Conservation (phyloP, 2,329 filamentous ascomycete genomes). For the Chaetomium sp. region DNA sequence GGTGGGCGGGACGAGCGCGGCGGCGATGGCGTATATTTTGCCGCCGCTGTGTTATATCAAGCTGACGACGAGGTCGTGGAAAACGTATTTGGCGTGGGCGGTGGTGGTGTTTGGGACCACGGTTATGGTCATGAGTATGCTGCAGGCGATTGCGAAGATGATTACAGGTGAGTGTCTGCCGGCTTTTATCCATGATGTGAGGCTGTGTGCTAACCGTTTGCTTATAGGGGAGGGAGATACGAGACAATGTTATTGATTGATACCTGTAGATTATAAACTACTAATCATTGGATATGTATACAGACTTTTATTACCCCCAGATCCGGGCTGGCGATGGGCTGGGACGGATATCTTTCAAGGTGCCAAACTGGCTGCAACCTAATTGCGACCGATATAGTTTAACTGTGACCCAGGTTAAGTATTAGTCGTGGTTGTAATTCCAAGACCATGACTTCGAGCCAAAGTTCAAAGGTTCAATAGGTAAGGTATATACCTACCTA, state of each 20-base stretch:
- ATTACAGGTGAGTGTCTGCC: slow-evolving; percentile 23
- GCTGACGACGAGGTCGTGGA: slow-evolving; percentile 58
- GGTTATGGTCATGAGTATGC: slow-evolving; percentile 28
- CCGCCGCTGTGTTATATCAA: slow-evolving; percentile 95
- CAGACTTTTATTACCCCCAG: background rate
- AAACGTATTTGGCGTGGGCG: slow-evolving; percentile 27
- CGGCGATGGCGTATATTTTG: slow-evolving; percentile 88
- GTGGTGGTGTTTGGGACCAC: slow-evolving; percentile 26
- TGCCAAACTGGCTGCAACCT: background rate
- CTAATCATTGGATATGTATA: background rate
- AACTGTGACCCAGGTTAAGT: too few species aligned
- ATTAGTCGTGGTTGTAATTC: too few species aligned
- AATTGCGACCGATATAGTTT: too few species aligned
- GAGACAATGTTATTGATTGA: slow-evolving; percentile 22
- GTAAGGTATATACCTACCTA: too few species aligned
- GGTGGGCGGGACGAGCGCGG: slow-evolving; percentile 90
- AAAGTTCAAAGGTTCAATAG: too few species aligned
- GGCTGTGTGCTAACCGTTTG: background rate
- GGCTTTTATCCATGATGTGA: background rate
- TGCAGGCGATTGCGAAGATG: slow-evolving; percentile 27
- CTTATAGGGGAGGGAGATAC: slow-evolving; percentile 25
- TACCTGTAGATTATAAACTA: background rate
- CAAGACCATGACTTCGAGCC: too few species aligned
- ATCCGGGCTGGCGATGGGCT: background rate
- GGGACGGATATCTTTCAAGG: background rate